Evolutionary conservation across 495 filamentous ascomycete species (phyloP).

Genomic region (Letharia lupina): DNA sequence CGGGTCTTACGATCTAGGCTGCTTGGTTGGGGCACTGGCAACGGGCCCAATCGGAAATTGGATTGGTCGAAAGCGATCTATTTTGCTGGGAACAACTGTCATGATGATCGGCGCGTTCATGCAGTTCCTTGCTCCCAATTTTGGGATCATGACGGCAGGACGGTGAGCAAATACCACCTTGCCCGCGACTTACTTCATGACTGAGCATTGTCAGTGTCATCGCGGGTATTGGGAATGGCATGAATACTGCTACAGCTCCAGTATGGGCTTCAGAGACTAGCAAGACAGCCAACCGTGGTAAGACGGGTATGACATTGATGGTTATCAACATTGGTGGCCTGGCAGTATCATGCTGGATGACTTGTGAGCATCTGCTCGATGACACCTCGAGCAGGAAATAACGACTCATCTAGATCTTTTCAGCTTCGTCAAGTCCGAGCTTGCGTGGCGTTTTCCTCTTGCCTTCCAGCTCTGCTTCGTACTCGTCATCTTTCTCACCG

Average conservation of each 20-base stretch:
- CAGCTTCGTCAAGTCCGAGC: slow-evolving; percentile 20
- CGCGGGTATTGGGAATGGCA: slow-evolving; percentile 20
- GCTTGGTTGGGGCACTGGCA: slow-evolving; percentile 3
- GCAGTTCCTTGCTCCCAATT: slow-evolving; percentile 4
- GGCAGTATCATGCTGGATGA: slow-evolving; percentile 29
- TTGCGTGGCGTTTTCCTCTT: slow-evolving; percentile 34
- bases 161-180: not conserved
- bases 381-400: slow-evolving; percentile 27
- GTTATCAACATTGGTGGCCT: slow-evolving; percentile 26
- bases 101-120: slow-evolving; percentile 10
- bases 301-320: slow-evolving; percentile 24
- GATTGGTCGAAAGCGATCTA: slow-evolving; percentile 5
- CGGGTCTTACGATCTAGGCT: slow-evolving; percentile 3
- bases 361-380: slow-evolving; percentile 22
- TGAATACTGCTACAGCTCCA: slow-evolving; percentile 21
- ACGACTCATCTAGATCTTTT: slow-evolving; percentile 25
- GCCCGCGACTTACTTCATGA: not conserved
- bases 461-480: slow-evolving; percentile 33
- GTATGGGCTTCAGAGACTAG: slow-evolving; percentile 21
- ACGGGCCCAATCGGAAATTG: not conserved
- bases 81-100: slow-evolving; percentile 6
- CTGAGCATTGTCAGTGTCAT: slow-evolving; percentile 8
- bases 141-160: slow-evolving; percentile 8
- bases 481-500: slow-evolving; percentile 26
- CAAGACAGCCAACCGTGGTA: slow-evolving; percentile 18